These are phyloP conservation scores for Rutstroemia sp. DNA, from an alignment of 2,329 filamentous ascomycete species.

Conservation along the genomic window DNA sequence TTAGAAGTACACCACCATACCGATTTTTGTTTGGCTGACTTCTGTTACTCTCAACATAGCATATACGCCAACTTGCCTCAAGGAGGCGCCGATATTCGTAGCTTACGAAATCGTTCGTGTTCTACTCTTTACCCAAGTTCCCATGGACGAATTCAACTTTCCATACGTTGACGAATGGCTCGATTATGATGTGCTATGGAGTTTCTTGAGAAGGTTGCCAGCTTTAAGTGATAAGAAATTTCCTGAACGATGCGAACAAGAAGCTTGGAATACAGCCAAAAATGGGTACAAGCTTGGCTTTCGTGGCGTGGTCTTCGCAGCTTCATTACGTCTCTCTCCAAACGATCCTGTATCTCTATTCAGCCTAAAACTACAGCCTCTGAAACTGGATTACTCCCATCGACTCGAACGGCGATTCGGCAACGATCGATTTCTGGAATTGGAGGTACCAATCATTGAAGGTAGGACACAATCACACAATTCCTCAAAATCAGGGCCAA, in stretches of 20 bases:
- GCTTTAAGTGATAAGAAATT: conserved; percentile 39
- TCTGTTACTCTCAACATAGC: conserved; percentile 8
- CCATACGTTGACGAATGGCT: conserved; percentile 29
- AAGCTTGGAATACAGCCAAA: conserved; percentile 36
- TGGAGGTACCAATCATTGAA: conserved; percentile 41
- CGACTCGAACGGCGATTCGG: conserved; percentile 50
- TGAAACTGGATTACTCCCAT: conserved; percentile 42
- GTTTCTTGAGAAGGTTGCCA: conserved; percentile 32
- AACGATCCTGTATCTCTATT: conserved; percentile 36
- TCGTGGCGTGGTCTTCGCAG: conserved; percentile 38
- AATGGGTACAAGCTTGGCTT: conserved; percentile 28
- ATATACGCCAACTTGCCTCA: conserved; percentile 16
- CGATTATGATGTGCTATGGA: conserved; percentile 39
- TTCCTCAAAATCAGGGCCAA: conserved; percentile 28
- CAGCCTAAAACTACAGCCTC: conserved; percentile 38
- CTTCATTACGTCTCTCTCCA: conserved; percentile 34
- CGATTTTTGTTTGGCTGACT: no score
- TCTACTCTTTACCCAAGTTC: conserved; percentile 21
- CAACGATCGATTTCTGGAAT: conserved; percentile 49
- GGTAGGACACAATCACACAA: conserved; percentile 24
- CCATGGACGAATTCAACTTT: conserved; percentile 16
- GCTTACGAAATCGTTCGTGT: conserved; percentile 28
- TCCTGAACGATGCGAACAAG: conserved; percentile 38
- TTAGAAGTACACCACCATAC: no score
- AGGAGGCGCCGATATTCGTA: conserved; percentile 14